Percentiles rank a stretch among this genome's conserved stretches.
Conservation (phyloP, 108 stramenopile genomes). For the Epithemia pelagica region DNA sequence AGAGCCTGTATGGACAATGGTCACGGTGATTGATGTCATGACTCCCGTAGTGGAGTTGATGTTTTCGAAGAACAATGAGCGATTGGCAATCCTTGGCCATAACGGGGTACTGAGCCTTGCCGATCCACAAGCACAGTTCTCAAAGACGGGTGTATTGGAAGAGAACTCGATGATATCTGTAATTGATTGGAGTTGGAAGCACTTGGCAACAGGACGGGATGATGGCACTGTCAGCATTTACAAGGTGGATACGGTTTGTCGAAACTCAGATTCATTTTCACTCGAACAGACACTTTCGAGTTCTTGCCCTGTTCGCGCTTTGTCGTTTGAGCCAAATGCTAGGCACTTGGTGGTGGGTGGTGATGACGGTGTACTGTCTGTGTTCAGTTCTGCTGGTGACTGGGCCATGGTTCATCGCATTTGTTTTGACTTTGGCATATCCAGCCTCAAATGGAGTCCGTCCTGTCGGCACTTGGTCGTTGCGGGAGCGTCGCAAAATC, state of each 20-base stretch:
- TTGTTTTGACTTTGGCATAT: conserved; percentile 3
- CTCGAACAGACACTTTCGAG: conserved; percentile 10
- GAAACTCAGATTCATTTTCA: conserved; percentile 23
- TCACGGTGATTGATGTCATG: conserved; percentile 24
- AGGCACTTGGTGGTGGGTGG: background rate
- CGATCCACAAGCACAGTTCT: conserved; percentile 20
- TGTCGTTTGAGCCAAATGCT: conserved; percentile 26
- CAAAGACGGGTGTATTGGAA: conserved; percentile 29
- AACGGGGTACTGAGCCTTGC: conserved; percentile 27
- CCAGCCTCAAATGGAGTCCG: conserved; percentile 28
- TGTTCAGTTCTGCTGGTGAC: conserved; percentile 19
- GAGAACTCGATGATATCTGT: conserved; percentile 21
- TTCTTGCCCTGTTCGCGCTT: conserved; percentile 15
- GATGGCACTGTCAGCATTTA: conserved; percentile 36
- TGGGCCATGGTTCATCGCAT: conserved; percentile 25
- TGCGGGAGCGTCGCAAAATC: conserved; percentile 5
- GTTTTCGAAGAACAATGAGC: conserved; percentile 23
- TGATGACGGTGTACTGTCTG: background rate
- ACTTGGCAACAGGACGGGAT: conserved; percentile 28
- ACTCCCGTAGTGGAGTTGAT: conserved; percentile 22
- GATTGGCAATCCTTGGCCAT: conserved; percentile 13
- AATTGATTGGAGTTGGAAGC: conserved; percentile 27
- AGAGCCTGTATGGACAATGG: conserved; percentile 22
- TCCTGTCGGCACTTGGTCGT: conserved; percentile 24
- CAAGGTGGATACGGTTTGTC: conserved; percentile 16